Base-by-base conservation (phyloP, 2,329 filamentous ascomycete genomes). In the Cordyceps farinosa region DNA sequence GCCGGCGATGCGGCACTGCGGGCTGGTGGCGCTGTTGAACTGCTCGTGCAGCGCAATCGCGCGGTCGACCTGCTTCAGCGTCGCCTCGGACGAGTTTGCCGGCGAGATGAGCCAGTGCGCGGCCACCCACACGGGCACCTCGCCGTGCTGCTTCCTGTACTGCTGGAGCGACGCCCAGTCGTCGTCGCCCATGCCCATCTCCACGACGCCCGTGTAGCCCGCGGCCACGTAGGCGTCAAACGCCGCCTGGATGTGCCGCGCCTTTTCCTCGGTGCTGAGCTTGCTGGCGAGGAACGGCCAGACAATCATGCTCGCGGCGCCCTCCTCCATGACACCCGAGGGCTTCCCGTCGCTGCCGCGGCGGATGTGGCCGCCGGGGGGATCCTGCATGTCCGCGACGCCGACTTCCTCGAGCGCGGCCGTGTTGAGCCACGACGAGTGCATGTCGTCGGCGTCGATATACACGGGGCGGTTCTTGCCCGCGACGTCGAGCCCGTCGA, bases 111-210 rank as follows among this genome's bases (percentile, higher is more conserved):
- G 74, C 80, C 81, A 83, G 66, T 84, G 78, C 5, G 81, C 80
- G 22, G 79, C 79, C 2, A 84, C 68, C 22, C 79, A 74, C 10
- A 83, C 69, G 0, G 79, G 75, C 0, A 77, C 58, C 0, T 68
- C 66, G 9, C 67, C 68, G 1, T 74, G 72, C n/a, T 68, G 67
- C 15, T 69, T 64, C 8, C 69, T 74, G 0, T 81, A 69, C 0
- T 74, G 72, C 2, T 77, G 70, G 0, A 83, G 71, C 0, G 70
- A 69, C 29, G 76, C 74, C 81, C 81, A 84, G 0, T 75, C 74
- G 36, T 74, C 77, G 27, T 80, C 75, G 51, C 83, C 80, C 81
- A 83, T 83, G 2, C 81, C 81, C 82, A 84, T 84, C 10, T 84
- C 81, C 6, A 82, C 76, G 13, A 80, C 74, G 1, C 81, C 80